phyloP scores from a whole-genome alignment of 306 rosid genomes.

The Castanea mollissima region DNA sequence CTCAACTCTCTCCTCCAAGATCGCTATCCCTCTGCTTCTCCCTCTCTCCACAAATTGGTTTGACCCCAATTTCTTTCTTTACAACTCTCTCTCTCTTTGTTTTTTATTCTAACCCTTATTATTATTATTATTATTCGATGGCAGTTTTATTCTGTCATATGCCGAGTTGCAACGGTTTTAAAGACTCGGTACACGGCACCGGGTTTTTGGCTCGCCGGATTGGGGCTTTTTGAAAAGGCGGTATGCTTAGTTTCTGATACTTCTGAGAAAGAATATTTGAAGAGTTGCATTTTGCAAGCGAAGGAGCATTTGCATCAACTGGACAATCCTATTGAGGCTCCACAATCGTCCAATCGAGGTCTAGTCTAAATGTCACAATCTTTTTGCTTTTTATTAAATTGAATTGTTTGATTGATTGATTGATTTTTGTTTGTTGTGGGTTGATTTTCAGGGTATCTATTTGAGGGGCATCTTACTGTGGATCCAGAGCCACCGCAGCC shows the following conservation, averaged over 20 bases:
- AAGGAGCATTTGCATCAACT: slow-evolving; percentile 57
- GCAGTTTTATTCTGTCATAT: slow-evolving; percentile 63
- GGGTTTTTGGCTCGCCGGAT: slow-evolving; percentile 84
- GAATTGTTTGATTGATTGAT: neutral
- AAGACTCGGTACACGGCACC: slow-evolving; percentile 81
- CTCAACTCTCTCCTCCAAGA: slow-evolving; percentile 54
- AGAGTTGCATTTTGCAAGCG: slow-evolving; percentile 64
- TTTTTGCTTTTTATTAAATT: neutral
- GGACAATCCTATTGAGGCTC: slow-evolving; percentile 43
- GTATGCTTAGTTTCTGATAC: slow-evolving; percentile 44
- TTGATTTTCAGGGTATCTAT: slow-evolving; percentile 67
- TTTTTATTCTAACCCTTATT: neutral
- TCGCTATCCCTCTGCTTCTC: slow-evolving; percentile 62
- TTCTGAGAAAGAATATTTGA: slow-evolving; percentile 58
- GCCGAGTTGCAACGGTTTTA: slow-evolving; percentile 80
- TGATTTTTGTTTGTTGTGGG: neutral
- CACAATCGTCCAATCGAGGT: slow-evolving; percentile 51
- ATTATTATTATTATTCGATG: neutral
- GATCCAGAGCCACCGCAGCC: slow-evolving; percentile 95
- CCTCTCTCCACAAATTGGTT: slow-evolving; percentile 61
- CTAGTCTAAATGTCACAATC: neutral
- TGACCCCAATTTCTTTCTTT: neutral
- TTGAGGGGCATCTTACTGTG: slow-evolving; percentile 94
- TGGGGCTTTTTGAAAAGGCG: slow-evolving; percentile 71
- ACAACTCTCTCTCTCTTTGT: neutral